A percentile compares a stretch with the other conserved stretches of the same genome.
phyloP scores from a whole-genome alignment of 1,284 basidiomycete genomes.

The Fistulina hepatica region DNA sequence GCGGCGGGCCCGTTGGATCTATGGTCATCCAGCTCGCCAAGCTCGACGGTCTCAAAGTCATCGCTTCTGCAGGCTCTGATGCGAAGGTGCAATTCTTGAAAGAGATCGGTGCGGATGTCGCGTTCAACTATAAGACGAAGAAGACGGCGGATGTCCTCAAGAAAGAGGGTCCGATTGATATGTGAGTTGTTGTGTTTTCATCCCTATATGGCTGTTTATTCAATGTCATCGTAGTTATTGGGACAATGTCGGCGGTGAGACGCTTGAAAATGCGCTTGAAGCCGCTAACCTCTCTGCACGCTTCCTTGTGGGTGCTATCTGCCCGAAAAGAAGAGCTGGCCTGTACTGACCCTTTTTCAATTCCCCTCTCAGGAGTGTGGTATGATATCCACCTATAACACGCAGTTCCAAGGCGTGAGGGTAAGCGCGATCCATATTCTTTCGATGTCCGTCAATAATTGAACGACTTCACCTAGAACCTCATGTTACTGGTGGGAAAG shows the following conservation, averaged over 20 bases:
- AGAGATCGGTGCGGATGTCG: conserved; percentile 52
- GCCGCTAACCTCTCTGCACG: conserved; percentile 39
- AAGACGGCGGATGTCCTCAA: conserved; percentile 40
- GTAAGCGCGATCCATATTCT: conserved; percentile 17
- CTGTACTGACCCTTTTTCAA: neutral
- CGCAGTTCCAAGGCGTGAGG: conserved; percentile 8
- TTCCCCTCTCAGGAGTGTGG: conserved; percentile 21
- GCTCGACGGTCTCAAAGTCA: conserved; percentile 51
- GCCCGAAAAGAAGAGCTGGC: neutral
- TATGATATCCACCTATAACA: conserved; percentile 24
- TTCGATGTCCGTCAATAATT: no score
- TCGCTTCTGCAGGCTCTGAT: conserved; percentile 61
- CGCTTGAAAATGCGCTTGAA: conserved; percentile 45
- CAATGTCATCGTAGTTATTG: conserved; percentile 18
- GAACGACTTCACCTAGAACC: conserved; percentile 18
- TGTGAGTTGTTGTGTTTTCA: neutral
- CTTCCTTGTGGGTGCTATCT: conserved; percentile 30
- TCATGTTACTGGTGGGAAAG: neutral
- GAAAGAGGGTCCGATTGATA: conserved; percentile 42
- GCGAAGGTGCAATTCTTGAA: conserved; percentile 60
- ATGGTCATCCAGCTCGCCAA: conserved; percentile 55
- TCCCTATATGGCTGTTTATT: neutral
- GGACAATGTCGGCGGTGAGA: conserved; percentile 58
- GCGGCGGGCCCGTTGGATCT: conserved; percentile 30
- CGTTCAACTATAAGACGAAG: conserved; percentile 32